Evolutionary conservation across 1,284 basidiomycete species (phyloP).

Genomic region (Austroboletus novae-zelandiae): DNA sequence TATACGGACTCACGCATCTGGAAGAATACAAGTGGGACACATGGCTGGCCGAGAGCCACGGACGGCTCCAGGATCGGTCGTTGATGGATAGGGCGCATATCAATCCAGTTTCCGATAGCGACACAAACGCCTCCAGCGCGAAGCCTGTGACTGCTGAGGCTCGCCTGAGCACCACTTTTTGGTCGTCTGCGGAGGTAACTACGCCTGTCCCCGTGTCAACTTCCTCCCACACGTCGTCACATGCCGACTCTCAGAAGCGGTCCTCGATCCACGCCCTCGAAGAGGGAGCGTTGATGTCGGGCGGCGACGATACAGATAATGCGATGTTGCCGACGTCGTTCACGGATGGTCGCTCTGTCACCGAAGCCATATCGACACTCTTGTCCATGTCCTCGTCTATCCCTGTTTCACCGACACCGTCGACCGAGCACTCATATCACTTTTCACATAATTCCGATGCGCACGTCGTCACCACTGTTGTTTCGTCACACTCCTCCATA

Average conservation of each 20-base stretch:
- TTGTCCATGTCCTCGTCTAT: conserved; percentile 9
- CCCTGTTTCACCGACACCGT: neutral
- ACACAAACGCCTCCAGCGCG: conserved; percentile 6
- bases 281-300: neutral
- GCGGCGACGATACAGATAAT: conserved; percentile 1
- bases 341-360: conserved; percentile 10
- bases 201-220: neutral
- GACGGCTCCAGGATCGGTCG: conserved; percentile 31
- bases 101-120: conserved; percentile 2
- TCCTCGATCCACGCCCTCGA: neutral
- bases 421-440: conserved; percentile 5
- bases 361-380: conserved; percentile 24
- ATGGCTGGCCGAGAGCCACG: conserved; percentile 62
- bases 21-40: conserved; percentile 94
- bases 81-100: neutral
- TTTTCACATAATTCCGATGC: conserved; percentile 9
- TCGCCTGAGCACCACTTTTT: neutral
- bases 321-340: neutral
- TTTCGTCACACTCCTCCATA: neutral
- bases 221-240: neutral
- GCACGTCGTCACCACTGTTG: conserved; percentile 1
- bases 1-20: conserved; percentile 95
- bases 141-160: neutral
- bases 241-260: neutral
- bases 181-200: neutral